Evolutionary conservation across 192 early-diverging fungal genomes (phyloP).

Genomic region (Linnemannia schmuckeri): DNA sequence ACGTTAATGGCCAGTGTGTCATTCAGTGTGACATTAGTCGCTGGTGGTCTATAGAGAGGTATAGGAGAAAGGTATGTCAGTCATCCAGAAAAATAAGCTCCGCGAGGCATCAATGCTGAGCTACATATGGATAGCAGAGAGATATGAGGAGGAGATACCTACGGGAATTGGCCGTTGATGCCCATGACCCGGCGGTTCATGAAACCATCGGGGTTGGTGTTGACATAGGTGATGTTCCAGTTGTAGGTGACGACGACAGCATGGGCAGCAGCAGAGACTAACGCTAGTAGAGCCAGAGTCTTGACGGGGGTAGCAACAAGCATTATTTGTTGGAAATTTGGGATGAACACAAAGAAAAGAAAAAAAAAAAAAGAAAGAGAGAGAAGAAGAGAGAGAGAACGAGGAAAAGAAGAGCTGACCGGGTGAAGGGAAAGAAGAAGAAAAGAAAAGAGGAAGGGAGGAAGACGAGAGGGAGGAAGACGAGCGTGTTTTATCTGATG

Average conservation of each 20-base stretch:
- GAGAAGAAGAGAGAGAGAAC: too few species aligned
- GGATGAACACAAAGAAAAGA: background rate
- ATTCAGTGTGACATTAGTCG: conserved; percentile 51
- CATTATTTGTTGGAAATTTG: background rate
- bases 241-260: conserved; percentile 69
- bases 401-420: too few species aligned
- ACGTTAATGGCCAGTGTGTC: conserved; percentile 38
- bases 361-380: background rate
- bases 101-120: too few species aligned
- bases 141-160: conserved; percentile 23
- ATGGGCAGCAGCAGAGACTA: conserved; percentile 27
- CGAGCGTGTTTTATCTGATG: too few species aligned
- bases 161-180: conserved; percentile 73
- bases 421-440: too few species aligned
- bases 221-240: conserved; percentile 75
- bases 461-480: too few species aligned
- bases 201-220: conserved; percentile 72
- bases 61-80: conserved; percentile 9
- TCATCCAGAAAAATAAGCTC: background rate
- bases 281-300: conserved; percentile 4
- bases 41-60: conserved; percentile 24
- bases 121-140: conserved; percentile 24
- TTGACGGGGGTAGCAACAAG: background rate
- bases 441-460: too few species aligned
- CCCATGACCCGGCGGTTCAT: conserved; percentile 69